Evolutionary conservation across 257 asterid species (phyloP), one percentile per base, ranked within the genome.

Genomic region (Ophiorrhiza pumila): DNA sequence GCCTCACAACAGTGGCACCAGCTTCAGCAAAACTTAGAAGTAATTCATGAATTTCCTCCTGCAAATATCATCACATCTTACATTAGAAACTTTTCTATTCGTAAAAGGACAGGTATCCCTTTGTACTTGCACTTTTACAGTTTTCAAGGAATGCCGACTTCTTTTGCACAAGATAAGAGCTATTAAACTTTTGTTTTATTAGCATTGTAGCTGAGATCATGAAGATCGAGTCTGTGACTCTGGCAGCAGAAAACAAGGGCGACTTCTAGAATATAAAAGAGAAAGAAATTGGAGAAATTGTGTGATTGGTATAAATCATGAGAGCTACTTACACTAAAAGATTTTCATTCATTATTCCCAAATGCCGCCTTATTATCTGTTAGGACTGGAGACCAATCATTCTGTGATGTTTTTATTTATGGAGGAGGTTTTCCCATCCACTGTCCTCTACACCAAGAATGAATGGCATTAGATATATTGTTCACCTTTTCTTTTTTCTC

Each of bases 31-130:
- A 92, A 85, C 96, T 95, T 83, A 90, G 69, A 81, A 95, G 98
- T 83, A 91, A 81, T 72, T 95, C 95, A 71, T 95, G 99, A 81
- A 95, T 95, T 84, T 95, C 98, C 82, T 89, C 97, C 97, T 93
- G 90, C 74, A 31, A 15, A 80, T 79, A 32, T 69, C 37, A 71
- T 67, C 60, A 49, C 67, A 60, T 7, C 62, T 7, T 27, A 9
- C 66, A 46, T 65, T 39, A 45, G 37, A 29, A 68, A 61, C 27
- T 58, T 17, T 11, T 4, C 43, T 6, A 23, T 37, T 41, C 43
- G 18, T 39, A 22, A 50, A 31, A 23, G 23, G 23, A 17, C 23
- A 65, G 7, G 1, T 12, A 46, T 2, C 32, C 12, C 27, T 37
- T 73, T 22, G 47, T n/a, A 29, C 11, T 46, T 57, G 60, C 37